phyloP scores from a whole-genome alignment of 306 rosid genomes.

The Glycine soja region DNA sequence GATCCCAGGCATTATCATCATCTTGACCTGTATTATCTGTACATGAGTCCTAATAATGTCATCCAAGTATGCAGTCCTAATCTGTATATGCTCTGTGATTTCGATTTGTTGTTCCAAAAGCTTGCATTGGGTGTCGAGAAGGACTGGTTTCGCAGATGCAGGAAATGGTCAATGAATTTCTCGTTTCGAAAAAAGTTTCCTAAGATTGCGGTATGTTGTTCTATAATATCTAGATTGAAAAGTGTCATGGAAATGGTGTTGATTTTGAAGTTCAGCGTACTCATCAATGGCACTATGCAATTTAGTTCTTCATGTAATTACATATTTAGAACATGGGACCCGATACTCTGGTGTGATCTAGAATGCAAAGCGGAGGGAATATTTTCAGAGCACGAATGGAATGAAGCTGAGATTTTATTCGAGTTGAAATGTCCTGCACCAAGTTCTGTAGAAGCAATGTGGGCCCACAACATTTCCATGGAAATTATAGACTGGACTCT shows the following conservation, averaged over 20 bases:
- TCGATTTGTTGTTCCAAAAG: neutral
- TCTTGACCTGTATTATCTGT: neutral
- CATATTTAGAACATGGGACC: neutral
- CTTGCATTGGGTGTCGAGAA: too few species aligned
- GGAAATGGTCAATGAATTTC: neutral
- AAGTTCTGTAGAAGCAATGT: too few species aligned
- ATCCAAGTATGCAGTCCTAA: neutral
- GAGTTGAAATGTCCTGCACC: neutral
- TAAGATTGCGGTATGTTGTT: neutral
- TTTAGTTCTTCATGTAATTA: slow-evolving; percentile 14
- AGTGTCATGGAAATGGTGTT: neutral
- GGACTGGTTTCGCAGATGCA: neutral
- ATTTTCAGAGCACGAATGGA: slow-evolving; percentile 20
- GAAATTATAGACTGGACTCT: neutral
- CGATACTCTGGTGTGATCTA: neutral
- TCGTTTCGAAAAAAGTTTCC: neutral
- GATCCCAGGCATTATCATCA: neutral
- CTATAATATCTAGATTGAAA: neutral
- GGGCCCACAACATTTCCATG: too few species aligned
- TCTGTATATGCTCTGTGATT: neutral
- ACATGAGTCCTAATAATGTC: neutral
- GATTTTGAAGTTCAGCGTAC: slow-evolving; percentile 4
- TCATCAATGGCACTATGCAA: slow-evolving; percentile 35
- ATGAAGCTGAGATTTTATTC: neutral
- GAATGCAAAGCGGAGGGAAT: neutral